phyloP scores from a whole-genome alignment of 1,284 basidiomycete species.

The Cutaneotrichosporon sp. region DNA sequence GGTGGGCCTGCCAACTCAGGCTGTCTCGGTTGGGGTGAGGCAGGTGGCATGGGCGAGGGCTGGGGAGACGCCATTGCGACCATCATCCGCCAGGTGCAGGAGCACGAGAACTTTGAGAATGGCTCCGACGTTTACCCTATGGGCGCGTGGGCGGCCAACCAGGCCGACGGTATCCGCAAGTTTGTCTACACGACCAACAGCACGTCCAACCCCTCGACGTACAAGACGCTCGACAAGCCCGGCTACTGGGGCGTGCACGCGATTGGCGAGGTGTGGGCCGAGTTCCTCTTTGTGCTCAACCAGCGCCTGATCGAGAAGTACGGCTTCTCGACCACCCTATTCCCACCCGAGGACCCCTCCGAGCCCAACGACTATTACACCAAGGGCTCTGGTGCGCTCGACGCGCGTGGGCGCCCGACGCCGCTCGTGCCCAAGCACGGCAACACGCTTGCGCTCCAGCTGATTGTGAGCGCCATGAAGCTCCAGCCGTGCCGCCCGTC shows the following conservation, averaged over 20 bases:
- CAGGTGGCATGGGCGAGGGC: constrained; percentile 92
- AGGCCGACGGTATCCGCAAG: constrained; percentile 75
- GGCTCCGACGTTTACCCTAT: constrained; percentile 64
- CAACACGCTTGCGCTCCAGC: constrained; percentile 82
- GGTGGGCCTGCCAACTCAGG: constrained; percentile 91
- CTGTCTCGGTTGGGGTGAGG: constrained; percentile 92
- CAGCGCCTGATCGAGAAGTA: constrained; percentile 75
- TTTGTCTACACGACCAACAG: constrained; percentile 77
- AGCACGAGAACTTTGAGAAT: constrained; percentile 59
- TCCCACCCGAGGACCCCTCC: constrained; percentile 64
- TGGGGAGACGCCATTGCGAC: constrained; percentile 75
- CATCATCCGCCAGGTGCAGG: constrained; percentile 69
- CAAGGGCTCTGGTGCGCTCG: constrained; percentile 37
- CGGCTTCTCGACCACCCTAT: constrained; percentile 73
- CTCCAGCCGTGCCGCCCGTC: constrained; percentile 85
- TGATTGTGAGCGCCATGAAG: constrained; percentile 90
- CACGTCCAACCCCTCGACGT: constrained; percentile 82
- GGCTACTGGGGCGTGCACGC: constrained; percentile 61
- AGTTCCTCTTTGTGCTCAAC: constrained; percentile 83
- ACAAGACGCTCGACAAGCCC: constrained; percentile 92
- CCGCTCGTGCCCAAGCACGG: constrained; percentile 84
- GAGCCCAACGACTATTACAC: constrained; percentile 67
- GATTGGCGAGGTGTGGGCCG: constrained; percentile 93
- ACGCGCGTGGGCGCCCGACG: constrained; percentile 55
- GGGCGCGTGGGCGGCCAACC: constrained; percentile 92